Conservation (phyloP, 2,329 filamentous ascomycete genomes). For the Cercospora sp. region DNA sequence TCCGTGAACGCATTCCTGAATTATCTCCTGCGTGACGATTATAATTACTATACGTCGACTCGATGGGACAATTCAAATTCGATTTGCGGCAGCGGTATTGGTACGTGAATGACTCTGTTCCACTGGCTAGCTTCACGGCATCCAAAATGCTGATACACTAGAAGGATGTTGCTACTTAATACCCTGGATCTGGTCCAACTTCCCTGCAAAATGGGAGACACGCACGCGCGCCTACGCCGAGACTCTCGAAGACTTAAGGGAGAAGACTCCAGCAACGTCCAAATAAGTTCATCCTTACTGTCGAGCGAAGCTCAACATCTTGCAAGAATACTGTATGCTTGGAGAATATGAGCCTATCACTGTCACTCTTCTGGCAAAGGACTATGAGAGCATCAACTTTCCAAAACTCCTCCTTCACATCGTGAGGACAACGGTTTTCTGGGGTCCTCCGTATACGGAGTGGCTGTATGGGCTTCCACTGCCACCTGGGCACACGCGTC, state of each 20-base stretch:
- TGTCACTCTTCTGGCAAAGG: slow-evolving; percentile 6
- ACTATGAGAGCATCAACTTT: slow-evolving; percentile 1
- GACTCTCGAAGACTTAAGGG: slow-evolving; percentile 14
- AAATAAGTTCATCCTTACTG: neutral
- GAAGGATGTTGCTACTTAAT: neutral
- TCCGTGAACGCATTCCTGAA: neutral
- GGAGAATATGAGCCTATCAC: neutral
- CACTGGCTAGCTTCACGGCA: neutral
- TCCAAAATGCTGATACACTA: neutral
- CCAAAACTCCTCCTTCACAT: neutral
- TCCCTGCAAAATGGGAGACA: slow-evolving; percentile 9
- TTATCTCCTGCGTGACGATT: neutral
- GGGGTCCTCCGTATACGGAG: neutral
- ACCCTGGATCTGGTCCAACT: neutral
- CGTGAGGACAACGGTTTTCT: neutral
- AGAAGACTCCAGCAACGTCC: slow-evolving; percentile 19
- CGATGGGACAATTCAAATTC: neutral
- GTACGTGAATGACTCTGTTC: neutral
- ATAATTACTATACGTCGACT: neutral
- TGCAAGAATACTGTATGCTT: neutral
- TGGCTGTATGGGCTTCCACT: neutral
- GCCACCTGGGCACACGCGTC: neutral
- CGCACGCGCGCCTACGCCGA: neutral
- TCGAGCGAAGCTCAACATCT: neutral
- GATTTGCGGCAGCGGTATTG: neutral